These are phyloP conservation scores for Haberlea rhodopensis DNA, from an alignment of 257 asterid species.

Conservation along the genomic window DNA sequence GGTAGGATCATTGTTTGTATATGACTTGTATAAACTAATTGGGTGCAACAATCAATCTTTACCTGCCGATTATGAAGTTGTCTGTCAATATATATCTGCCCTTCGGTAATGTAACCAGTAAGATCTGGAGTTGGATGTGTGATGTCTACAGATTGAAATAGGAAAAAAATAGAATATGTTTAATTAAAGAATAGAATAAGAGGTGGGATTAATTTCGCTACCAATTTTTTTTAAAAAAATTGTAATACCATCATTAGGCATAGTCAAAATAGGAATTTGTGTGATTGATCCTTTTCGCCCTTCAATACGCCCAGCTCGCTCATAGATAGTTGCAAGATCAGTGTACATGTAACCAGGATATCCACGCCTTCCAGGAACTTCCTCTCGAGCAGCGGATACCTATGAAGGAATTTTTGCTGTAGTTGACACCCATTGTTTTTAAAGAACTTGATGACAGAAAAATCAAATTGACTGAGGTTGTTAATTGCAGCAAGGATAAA, in stretches of 20 bases:
- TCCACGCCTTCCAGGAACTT: slow-evolving; percentile 90
- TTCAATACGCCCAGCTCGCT: slow-evolving; percentile 83
- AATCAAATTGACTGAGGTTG: neutral
- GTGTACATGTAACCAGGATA: slow-evolving; percentile 88
- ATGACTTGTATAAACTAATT: neutral
- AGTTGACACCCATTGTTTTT: neutral
- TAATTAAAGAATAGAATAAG: slow-evolving; percentile 11
- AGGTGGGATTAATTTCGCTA: neutral
- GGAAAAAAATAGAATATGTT: neutral
- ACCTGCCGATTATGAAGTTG: slow-evolving; percentile 82
- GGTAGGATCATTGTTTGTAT: neutral
- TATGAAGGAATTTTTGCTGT: slow-evolving; percentile 10
- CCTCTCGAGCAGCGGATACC: slow-evolving; percentile 86
- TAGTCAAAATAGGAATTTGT: slow-evolving; percentile 73
- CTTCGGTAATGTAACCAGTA: slow-evolving; percentile 98
- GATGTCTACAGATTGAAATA: slow-evolving; percentile 61
- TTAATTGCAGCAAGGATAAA: neutral
- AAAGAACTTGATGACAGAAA: slow-evolving; percentile 1
- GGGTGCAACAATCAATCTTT: slow-evolving; percentile 21
- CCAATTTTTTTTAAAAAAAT: neutral
- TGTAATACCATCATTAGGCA: slow-evolving; percentile 72
- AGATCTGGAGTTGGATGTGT: slow-evolving; percentile 99
- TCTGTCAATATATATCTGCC: slow-evolving; percentile 96
- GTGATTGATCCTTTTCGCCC: slow-evolving; percentile 81
- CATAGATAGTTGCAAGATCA: slow-evolving; percentile 77